phyloP scores from a whole-genome alignment of 352 stramenopile genomes.

The Albugo laibachii region DNA sequence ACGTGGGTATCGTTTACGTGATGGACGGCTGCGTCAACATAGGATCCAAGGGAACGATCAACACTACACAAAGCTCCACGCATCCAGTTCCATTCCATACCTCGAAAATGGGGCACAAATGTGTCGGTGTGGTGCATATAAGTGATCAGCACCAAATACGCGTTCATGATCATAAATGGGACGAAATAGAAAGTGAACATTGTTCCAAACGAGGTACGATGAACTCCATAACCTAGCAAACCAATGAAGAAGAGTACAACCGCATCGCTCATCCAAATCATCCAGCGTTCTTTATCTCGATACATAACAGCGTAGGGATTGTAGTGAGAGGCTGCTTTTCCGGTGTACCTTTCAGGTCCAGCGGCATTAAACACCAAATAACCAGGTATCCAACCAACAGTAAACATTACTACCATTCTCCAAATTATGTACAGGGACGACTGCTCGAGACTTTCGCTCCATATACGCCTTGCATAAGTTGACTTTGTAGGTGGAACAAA shows the following conservation, averaged over 20 bases:
- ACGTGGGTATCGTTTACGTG: slow-evolving; percentile 97
- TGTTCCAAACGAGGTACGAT: slow-evolving; percentile 49
- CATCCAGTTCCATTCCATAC: slow-evolving; percentile 92
- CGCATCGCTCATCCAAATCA: slow-evolving; percentile 83
- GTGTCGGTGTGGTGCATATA: slow-evolving; percentile 97
- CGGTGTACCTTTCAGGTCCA: slow-evolving; percentile 76
- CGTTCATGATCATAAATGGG: slow-evolving; percentile 92
- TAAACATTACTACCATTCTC: slow-evolving; percentile 86
- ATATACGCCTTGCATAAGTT: slow-evolving; percentile 20
- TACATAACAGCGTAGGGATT: slow-evolving; percentile 92
- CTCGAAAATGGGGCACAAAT: slow-evolving; percentile 92
- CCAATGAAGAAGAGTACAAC: slow-evolving; percentile 48
- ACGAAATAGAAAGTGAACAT: slow-evolving; percentile 90
- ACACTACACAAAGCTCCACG: slow-evolving; percentile 93
- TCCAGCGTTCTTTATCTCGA: slow-evolving; percentile 77
- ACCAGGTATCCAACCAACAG: slow-evolving; percentile 91
- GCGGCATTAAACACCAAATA: slow-evolving; percentile 95
- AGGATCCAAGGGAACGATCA: slow-evolving; percentile 88
- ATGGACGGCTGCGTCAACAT: slow-evolving; percentile 94
- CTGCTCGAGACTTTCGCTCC: slow-evolving; percentile 80
- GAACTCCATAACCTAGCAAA: slow-evolving; percentile 34
- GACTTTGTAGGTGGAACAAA: slow-evolving; percentile 84
- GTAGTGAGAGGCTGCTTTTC: slow-evolving; percentile 86
- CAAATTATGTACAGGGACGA: slow-evolving; percentile 88
- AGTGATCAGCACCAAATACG: slow-evolving; percentile 94